Evolutionary conservation across 1,284 basidiomycete species (phyloP), one percentile per base, ranked within the genome.

Genomic region (Stygiomarasmius scandens): DNA sequence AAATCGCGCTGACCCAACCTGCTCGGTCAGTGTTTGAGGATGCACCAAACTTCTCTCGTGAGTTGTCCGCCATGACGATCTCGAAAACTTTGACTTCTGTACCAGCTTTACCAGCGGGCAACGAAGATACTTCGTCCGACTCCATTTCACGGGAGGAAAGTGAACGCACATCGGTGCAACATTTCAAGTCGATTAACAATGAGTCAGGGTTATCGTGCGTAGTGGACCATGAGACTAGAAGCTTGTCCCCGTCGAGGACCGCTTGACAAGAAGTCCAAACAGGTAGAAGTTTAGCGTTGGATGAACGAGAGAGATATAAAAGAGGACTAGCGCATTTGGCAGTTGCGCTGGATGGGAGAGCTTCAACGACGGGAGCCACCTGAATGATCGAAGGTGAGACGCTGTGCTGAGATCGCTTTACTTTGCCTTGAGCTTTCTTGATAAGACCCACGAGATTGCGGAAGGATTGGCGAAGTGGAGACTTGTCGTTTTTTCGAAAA

Each of bases 1-100:
- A 91, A 52, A 90, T 83, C 3, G 82, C 79, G 63, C 82, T 86
- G 53, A 91, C 79, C 89, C 89, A 91, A 19, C 76, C 76, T 5
- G 87, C 87, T 52, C 89, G 74, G 55, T 87, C 85, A 58, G 79
- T 77, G n/a, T 83, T 78, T 34, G 84, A 83, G 6, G 70, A 67
- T 1, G 80, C 82, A 1, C 85, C 87, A 66, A 91, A 89, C 55
- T 75, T 81, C 66, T 89, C 85, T 53, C 72, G 74, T 2, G 69
- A 69, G 32, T 74, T 69, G 10, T 75, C 81, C 49, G 82, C 77
- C 55, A 88, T 86, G 2, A 78, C 56, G n/a, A 91, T 64, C 65
- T 89, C 87, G 59, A 90, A 90, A 0, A 85, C 71, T 61, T 81
- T 82, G 52, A 79, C 63, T 25, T 78, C 76, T 51, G 75, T 69